Base-by-base conservation (phyloP, 352 stramenopile species). In the Phytophthora megakarya region DNA sequence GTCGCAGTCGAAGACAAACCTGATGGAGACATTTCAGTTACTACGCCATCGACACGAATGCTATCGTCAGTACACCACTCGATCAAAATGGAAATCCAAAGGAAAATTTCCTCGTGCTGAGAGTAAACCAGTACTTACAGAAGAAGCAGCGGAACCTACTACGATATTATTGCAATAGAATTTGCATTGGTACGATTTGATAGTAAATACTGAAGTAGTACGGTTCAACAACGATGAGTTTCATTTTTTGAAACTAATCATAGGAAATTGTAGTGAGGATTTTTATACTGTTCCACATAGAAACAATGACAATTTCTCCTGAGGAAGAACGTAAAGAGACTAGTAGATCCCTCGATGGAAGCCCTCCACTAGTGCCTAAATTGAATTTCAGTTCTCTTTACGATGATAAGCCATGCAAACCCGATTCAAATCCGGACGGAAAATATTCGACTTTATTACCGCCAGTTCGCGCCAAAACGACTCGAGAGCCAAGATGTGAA, bases 1-100 rank as follows among this genome's bases (percentile, higher is more conserved):
- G 21, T 21, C 33, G 22, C 19, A 61, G 19, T 23, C 4, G 12
- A 35, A 35, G 3, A 35, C 32, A 15, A 15, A 39, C 1, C 18
- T 59, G 3, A 28, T 44, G 9, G 21, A 63, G 11, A 15, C 11
- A 6, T 88, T 85, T 18, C 54, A 70, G 30, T 67, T 68, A 10
- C 65, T 90, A 16, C 67, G 26, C 5, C 81, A 89, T 58, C 75
- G 56, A 18, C 79, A 90, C 25, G 75, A 85, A 63, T 89, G 81
- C 51, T 90, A 81, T 23, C 67, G 69, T 2, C 62, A 77, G 21
- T 74, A 60, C 35, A 68, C 43, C 10, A 67, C 80, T 37, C 77
- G 79, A 7, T 87, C 79, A 18, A 53, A 79, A 28, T 89, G 75
- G 77, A 73, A 73, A 22, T 12, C 46, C 2, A 65, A 62, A 19